Percentiles rank a stretch among this genome's conserved stretches.
Conservation (phyloP, 2,329 filamentous ascomycete species). For the Sporothrix pallida region DNA sequence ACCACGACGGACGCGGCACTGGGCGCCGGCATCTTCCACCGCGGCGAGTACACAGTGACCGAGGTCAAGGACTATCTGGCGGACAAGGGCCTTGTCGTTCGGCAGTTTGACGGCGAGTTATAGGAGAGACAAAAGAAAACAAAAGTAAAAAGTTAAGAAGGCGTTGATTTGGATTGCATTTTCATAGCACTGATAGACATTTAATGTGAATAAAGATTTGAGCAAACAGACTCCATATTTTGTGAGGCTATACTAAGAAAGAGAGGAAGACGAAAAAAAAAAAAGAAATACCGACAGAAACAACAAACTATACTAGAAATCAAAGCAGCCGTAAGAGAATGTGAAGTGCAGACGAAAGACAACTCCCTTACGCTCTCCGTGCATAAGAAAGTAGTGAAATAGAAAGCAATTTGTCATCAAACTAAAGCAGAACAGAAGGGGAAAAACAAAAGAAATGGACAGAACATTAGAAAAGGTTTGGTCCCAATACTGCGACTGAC, state of each 20-base stretch:
- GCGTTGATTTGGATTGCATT: constrained; percentile 22
- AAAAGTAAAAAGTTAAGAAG: constrained; percentile 22
- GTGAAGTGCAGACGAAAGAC: too few relatives aligned
- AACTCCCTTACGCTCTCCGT: too few relatives aligned
- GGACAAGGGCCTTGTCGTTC: constrained; percentile 74
- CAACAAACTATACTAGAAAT: too few relatives aligned
- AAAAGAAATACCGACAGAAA: not conserved
- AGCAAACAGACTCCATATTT: not conserved
- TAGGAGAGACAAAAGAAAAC: constrained; percentile 31
- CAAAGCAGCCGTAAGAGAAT: too few relatives aligned
- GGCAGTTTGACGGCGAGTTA: constrained; percentile 71
- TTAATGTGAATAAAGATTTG: not conserved
- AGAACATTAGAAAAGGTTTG: not conserved
- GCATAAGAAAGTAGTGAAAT: not conserved
- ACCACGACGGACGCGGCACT: constrained; percentile 90
- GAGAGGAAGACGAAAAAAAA: not conserved
- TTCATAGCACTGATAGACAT: constrained; percentile 22
- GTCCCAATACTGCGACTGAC: not conserved
- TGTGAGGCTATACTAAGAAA: not conserved
- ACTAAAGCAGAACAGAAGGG: not conserved
- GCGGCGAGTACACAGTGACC: constrained; percentile 91
- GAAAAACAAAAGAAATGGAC: constrained; percentile 4
- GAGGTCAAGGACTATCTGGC: constrained; percentile 87
- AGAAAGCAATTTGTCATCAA: constrained; percentile 13
- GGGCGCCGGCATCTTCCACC: constrained; percentile 96